Evolutionary conservation across 2,329 filamentous ascomycete genomes (phyloP).

Genomic region (Leptosphaerulina australis): DNA sequence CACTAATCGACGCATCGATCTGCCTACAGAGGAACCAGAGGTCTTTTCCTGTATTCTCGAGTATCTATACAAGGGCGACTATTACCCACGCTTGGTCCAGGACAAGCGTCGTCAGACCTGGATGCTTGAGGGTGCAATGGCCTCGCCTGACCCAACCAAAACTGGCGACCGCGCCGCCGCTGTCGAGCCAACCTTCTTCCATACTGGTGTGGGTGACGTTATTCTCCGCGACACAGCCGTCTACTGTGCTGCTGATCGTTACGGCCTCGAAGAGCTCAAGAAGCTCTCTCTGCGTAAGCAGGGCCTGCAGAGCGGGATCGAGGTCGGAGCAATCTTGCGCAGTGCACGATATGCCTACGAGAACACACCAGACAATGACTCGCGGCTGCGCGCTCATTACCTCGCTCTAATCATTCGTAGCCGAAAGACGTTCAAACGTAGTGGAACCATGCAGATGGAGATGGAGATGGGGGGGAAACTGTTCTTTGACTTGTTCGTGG

Average conservation of each 20-base stretch:
- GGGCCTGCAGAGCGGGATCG: conserved; percentile 88
- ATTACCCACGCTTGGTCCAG: conserved; percentile 86
- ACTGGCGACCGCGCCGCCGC: conserved; percentile 60
- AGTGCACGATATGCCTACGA: conserved; percentile 95
- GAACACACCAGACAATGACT: conserved; percentile 92
- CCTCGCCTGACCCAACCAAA: conserved; percentile 61
- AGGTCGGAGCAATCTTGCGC: conserved; percentile 87
- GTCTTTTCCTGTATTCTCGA: conserved; percentile 93
- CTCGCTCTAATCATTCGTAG: conserved; percentile 96
- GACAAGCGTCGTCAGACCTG: conserved; percentile 86
- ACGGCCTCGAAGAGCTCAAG: conserved; percentile 92
- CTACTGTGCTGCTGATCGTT: conserved; percentile 90
- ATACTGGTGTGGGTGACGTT: conserved; percentile 73
- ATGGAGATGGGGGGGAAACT: conserved; percentile 95
- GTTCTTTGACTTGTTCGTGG: conserved; percentile 98
- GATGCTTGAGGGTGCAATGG: conserved; percentile 78
- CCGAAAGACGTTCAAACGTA: conserved; percentile 96
- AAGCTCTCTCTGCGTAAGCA: conserved; percentile 90
- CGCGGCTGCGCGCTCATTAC: conserved; percentile 92
- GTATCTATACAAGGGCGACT: conserved; percentile 96
- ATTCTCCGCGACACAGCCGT: conserved; percentile 91
- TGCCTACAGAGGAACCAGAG: conserved; percentile 83
- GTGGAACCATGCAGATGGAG: conserved; percentile 97
- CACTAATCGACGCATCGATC: conserved; percentile 74
- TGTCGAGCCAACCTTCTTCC: conserved; percentile 77